Evolutionary conservation across 768 basidiomycete species (phyloP).

Genomic region (Baorangia bicolor): DNA sequence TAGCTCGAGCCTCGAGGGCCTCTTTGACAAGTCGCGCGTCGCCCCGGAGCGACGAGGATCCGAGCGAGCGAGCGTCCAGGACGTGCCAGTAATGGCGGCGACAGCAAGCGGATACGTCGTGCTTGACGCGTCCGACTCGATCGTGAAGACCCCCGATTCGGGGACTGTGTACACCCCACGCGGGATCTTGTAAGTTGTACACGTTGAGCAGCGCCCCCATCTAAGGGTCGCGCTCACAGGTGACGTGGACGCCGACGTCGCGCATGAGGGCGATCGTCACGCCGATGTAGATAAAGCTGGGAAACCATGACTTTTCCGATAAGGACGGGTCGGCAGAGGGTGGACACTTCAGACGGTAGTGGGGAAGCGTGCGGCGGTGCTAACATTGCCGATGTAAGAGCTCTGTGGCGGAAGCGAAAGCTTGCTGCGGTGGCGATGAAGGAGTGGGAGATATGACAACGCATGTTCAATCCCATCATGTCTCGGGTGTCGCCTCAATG

Average conservation of each 20-base stretch:
- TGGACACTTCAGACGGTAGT: no score
- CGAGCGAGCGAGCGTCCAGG: constrained; percentile 93
- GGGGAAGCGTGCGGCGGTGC: no score
- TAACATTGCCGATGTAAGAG: no score
- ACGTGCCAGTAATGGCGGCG: constrained; percentile 96
- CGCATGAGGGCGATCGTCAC: constrained; percentile 99
- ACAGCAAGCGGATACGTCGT: constrained; percentile 97
- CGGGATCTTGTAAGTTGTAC: constrained; percentile 91
- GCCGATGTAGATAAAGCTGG: constrained; percentile 98
- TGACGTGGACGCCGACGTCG: constrained; percentile 80
- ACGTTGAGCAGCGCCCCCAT: constrained; percentile 68
- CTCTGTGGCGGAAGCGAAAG: no score
- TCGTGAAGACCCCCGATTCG: constrained; percentile 59
- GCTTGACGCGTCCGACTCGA: constrained; percentile 93
- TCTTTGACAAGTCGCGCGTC: constrained; percentile 94
- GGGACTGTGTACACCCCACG: constrained; percentile 78
- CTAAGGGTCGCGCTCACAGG: constrained; percentile 56
- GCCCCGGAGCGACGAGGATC: constrained; percentile 89
- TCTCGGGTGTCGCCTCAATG: no score
- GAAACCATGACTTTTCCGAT: constrained; percentile 95
- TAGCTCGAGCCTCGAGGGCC: no score
- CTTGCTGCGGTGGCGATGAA: no score
- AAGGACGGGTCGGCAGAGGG: constrained; percentile 86
- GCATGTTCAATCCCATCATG: no score
- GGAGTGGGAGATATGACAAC: no score